A percentile compares a stretch with the other conserved stretches of the same genome.
These are phyloP conservation scores for Fusarium azukiicola DNA, from an alignment of 2,329 filamentous ascomycete species.

Conservation along the genomic window DNA sequence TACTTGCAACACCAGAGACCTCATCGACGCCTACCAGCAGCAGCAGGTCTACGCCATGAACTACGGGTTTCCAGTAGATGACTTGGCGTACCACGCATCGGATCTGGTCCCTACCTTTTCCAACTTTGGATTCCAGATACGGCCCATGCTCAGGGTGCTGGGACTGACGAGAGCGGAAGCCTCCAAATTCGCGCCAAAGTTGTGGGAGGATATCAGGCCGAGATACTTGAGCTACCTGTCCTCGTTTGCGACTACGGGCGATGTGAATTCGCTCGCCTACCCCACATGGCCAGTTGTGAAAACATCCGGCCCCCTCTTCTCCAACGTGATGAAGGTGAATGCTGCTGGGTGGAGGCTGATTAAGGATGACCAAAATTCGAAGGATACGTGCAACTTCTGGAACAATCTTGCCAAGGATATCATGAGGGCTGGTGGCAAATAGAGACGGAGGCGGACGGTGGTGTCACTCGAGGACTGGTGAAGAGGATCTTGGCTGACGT, in stretches of 20 bases:
- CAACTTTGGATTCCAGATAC: neutral
- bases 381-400: neutral
- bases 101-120: slow-evolving; percentile 28
- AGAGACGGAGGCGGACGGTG: no score
- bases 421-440: neutral
- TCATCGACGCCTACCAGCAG: slow-evolving; percentile 17
- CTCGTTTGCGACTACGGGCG: neutral
- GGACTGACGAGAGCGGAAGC: neutral
- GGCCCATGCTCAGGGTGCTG: neutral
- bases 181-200: no score
- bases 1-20: neutral
- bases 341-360: neutral
- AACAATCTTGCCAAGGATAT: neutral
- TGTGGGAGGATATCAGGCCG: neutral
- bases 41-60: slow-evolving; percentile 34
- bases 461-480: no score
- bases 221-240: neutral
- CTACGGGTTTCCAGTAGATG: slow-evolving; percentile 16
- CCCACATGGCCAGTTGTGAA: neutral
- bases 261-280: no score
- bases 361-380: slow-evolving; percentile 8
- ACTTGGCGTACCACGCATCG: neutral
- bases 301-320: neutral
- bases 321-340: neutral
- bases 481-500: no score